phyloP scores from a whole-genome alignment of 257 asterid species.

The Rauvolfia tetraphylla region DNA sequence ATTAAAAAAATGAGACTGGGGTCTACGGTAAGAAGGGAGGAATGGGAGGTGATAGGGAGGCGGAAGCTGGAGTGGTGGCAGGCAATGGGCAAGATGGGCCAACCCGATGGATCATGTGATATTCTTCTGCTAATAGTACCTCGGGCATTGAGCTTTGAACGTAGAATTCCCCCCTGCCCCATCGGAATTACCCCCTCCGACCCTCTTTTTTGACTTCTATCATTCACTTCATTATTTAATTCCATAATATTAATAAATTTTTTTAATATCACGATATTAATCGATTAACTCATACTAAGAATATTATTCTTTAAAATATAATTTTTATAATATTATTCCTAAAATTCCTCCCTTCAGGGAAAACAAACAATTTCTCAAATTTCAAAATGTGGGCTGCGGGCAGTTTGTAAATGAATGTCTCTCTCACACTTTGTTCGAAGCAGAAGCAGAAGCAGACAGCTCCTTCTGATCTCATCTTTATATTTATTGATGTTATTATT shows the following conservation, averaged over 20 bases:
- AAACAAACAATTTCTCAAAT: no score
- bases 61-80: slow-evolving; percentile 6
- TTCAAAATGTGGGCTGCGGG: background rate
- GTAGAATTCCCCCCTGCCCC: slow-evolving; percentile 39
- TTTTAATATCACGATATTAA: no score
- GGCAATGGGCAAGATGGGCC: slow-evolving; percentile 14
- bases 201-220: slow-evolving; percentile 53
- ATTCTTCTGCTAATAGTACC: slow-evolving; percentile 42
- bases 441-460: background rate
- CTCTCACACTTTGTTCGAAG: background rate
- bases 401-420: background rate
- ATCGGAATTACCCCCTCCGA: slow-evolving; percentile 41
- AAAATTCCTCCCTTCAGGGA: no score
- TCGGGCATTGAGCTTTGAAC: slow-evolving; percentile 58
- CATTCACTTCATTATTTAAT: slow-evolving; percentile 7
- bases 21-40: no score
- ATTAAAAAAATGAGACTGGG: no score
- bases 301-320: no score
- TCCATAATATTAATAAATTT: background rate
- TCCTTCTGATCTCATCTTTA: no score
- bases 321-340: no score
- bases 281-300: no score
- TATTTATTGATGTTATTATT: no score
- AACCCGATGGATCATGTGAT: slow-evolving; percentile 38
- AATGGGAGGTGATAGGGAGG: no score